Conservation (phyloP, 73 alveolate species). For the Chromera velia region DNA sequence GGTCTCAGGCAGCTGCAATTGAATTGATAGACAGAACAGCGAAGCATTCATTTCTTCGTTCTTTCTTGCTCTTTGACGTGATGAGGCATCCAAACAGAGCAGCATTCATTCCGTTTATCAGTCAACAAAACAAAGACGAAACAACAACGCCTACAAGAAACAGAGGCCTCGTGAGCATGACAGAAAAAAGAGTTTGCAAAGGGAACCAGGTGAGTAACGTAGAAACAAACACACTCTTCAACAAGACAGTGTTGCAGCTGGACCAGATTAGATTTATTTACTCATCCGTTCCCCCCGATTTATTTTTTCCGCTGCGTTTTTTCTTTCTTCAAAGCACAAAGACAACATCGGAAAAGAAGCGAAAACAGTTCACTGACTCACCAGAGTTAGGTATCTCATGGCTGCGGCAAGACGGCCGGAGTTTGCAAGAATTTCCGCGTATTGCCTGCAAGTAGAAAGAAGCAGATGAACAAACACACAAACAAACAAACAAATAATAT, state of each 20-base stretch:
- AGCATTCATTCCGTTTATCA: neutral
- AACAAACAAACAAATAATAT: neutral
- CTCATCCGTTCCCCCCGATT: too few species aligned
- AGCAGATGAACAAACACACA: neutral
- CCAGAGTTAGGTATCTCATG: slow-evolving; percentile 36
- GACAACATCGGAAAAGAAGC: too few species aligned
- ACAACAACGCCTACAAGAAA: neutral
- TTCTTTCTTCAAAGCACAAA: too few species aligned
- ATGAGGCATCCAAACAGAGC: too few species aligned
- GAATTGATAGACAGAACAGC: too few species aligned
- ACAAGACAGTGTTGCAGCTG: neutral
- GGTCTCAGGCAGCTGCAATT: slow-evolving; percentile 9
- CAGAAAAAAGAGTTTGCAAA: too few species aligned
- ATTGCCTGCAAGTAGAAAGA: neutral
- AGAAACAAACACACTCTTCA: neutral
- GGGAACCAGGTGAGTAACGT: neutral
- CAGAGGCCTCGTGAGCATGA: neutral
- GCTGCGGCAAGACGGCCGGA: slow-evolving; percentile 36
- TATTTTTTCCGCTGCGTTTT: too few species aligned
- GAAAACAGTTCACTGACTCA: neutral
- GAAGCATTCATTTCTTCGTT: too few species aligned
- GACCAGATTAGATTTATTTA: too few species aligned
- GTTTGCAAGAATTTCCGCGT: slow-evolving; percentile 33
- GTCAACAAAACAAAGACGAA: neutral
- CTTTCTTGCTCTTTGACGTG: too few species aligned